Evolutionary conservation across 306 rosid genomes (phyloP).

Genomic region (Malus sylvestris): DNA sequence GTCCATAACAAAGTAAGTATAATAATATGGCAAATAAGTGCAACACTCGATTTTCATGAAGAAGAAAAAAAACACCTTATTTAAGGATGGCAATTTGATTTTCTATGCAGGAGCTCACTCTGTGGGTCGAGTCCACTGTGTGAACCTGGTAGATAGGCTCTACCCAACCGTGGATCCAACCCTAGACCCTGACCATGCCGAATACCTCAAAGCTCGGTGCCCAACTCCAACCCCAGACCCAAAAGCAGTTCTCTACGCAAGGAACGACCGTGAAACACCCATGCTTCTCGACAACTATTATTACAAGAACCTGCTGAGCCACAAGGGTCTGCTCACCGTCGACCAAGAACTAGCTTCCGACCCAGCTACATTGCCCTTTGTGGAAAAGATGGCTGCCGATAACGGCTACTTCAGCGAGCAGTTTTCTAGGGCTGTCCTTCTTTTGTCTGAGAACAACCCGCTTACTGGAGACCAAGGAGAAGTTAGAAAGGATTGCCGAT

Average conservation of each 20-base stretch:
- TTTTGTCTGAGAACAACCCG: constrained; percentile 66
- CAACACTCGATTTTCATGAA: too few species aligned
- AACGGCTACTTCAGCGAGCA: constrained; percentile 58
- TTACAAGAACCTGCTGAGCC: constrained; percentile 53
- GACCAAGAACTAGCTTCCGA: constrained; percentile 58
- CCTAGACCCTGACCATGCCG: constrained; percentile 43
- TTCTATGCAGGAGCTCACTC: constrained; percentile 63
- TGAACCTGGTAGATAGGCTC: constrained; percentile 49
- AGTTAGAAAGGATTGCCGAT: constrained; percentile 74
- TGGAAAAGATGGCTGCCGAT: constrained; percentile 64
- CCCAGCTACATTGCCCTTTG: constrained; percentile 57
- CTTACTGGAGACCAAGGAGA: constrained; percentile 52
- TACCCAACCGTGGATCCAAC: constrained; percentile 62
- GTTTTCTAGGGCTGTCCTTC: constrained; percentile 46
- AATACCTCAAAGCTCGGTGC: constrained; percentile 58
- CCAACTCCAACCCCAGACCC: constrained; percentile 66
- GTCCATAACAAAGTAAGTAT: too few species aligned
- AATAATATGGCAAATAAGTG: too few species aligned
- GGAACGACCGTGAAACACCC: constrained; percentile 63
- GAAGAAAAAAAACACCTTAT: too few species aligned
- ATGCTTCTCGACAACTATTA: constrained; percentile 74
- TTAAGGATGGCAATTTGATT: neutral
- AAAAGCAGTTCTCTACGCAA: constrained; percentile 34
- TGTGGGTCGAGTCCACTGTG: constrained; percentile 75
- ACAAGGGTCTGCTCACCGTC: constrained; percentile 60